These are phyloP conservation scores for Penstemon newberryi DNA, from an alignment of 257 asterid species.

Conservation along the genomic window DNA sequence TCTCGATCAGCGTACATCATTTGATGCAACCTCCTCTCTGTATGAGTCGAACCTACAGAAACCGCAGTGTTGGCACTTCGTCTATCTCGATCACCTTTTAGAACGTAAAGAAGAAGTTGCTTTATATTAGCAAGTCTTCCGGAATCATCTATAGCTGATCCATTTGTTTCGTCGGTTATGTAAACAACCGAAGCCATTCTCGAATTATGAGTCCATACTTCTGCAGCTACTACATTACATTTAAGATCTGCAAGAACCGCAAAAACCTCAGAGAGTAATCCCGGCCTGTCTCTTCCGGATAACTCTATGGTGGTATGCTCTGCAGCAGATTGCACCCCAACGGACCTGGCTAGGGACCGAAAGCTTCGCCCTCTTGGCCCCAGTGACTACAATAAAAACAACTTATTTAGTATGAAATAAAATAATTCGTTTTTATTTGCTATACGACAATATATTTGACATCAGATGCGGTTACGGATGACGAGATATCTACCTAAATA, in stretches of 20 bases:
- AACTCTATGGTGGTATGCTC: constrained; percentile 74
- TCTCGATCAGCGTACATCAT: constrained; percentile 82
- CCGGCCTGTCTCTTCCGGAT: constrained; percentile 80
- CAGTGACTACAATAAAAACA: constrained; percentile 49
- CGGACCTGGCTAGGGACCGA: constrained; percentile 56
- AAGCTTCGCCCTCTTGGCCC: constrained; percentile 54
- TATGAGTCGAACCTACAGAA: constrained; percentile 67
- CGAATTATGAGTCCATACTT: constrained; percentile 93
- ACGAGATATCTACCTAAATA: constrained; percentile 14
- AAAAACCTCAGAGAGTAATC: constrained; percentile 75
- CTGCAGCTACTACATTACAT: constrained; percentile 77
- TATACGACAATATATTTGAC: constrained; percentile 4
- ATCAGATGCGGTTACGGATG: constrained; percentile 8
- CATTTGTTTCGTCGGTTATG: constrained; percentile 65
- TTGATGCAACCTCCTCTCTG: constrained; percentile 79
- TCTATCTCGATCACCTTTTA: constrained; percentile 66
- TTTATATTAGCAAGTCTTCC: constrained; percentile 58
- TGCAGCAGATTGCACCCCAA: constrained; percentile 60
- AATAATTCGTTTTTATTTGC: neutral
- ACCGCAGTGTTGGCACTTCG: constrained; percentile 67
- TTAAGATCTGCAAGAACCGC: constrained; percentile 81
- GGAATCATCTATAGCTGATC: constrained; percentile 57
- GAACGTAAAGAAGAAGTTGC: constrained; percentile 63
- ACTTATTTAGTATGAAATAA: too few relatives aligned
- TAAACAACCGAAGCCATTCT: constrained; percentile 82